Conservation (phyloP, 164 flowering plant species). For the Dillenia suffruticosa region DNA sequence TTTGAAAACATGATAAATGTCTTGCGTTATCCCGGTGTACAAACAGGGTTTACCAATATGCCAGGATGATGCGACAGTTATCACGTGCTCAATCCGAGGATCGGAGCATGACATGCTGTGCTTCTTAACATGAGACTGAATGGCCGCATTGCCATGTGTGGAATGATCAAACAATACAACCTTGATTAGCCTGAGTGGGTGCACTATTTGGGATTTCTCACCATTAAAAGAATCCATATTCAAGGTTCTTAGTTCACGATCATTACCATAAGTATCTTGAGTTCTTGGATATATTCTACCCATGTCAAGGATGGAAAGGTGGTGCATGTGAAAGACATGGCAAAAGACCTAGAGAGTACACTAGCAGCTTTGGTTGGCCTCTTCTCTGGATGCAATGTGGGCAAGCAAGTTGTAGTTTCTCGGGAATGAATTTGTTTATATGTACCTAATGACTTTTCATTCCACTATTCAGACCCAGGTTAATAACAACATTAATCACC, state of each 20-base stretch:
- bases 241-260: slow-evolving; percentile 34
- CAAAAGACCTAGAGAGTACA: slow-evolving; percentile 46
- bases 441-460: too few species aligned
- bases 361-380: slow-evolving; percentile 49
- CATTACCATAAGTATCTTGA: slow-evolving; percentile 26
- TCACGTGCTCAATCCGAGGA: too few species aligned
- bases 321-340: slow-evolving; percentile 41
- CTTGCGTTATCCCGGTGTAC: too few species aligned
- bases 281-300: slow-evolving; percentile 30
- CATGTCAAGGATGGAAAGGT: slow-evolving; percentile 40
- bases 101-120: too few species aligned
- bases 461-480: too few species aligned
- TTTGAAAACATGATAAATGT: too few species aligned
- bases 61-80: too few species aligned
- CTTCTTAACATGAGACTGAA: slow-evolving; percentile 46
- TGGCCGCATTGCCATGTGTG: slow-evolving; percentile 52
- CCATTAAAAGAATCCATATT: slow-evolving; percentile 31
- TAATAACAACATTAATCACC: too few species aligned
- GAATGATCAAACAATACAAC: slow-evolving; percentile 54
- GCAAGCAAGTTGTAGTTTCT: slow-evolving; percentile 41
- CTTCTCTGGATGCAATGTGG: slow-evolving; percentile 45
- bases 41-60: too few species aligned
- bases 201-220: slow-evolving; percentile 27
- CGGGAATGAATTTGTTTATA: slow-evolving; percentile 15
- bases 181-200: slow-evolving; percentile 29